Evolutionary conservation across 2,329 filamentous ascomycete species (phyloP).

Genomic region (Botrytis hyacinthi): DNA sequence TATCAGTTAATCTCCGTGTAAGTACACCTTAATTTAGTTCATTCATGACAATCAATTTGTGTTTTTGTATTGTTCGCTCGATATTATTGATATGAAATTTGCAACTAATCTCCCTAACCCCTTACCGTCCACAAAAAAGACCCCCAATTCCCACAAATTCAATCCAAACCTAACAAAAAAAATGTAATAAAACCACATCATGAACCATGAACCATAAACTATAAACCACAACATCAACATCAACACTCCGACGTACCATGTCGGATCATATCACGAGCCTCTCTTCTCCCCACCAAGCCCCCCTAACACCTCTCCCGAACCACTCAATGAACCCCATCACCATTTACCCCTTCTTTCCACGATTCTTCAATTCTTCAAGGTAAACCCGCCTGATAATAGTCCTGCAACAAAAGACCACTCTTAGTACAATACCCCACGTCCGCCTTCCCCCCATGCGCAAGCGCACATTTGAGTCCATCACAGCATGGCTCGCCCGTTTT

Average conservation of each 20-base stretch:
- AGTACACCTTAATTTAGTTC: not conserved
- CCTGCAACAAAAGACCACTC: constrained; percentile 7
- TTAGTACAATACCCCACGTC: not conserved
- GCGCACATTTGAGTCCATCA: constrained; percentile 6
- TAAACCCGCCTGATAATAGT: not conserved
- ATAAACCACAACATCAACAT: not conserved
- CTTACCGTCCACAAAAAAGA: not conserved
- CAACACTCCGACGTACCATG: not conserved
- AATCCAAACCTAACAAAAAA: not conserved
- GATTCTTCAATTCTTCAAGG: not conserved
- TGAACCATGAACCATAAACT: not conserved
- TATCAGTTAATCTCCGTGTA: not conserved
- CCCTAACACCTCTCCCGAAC: not conserved
- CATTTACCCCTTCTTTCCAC: not conserved
- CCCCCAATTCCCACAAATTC: not conserved
- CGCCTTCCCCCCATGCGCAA: constrained; percentile 10
- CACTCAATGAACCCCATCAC: not conserved
- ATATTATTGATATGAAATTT: not conserved
- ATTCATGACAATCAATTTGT: not conserved
- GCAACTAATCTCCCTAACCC: not conserved
- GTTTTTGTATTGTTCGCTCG: not conserved
- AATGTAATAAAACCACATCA: not conserved
- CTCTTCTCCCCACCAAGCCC: not conserved
- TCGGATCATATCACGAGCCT: too few species aligned
- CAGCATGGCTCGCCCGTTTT: not conserved